phyloP scores from a whole-genome alignment of 1,139 yeast species.

The Taiozyma sp. region DNA sequence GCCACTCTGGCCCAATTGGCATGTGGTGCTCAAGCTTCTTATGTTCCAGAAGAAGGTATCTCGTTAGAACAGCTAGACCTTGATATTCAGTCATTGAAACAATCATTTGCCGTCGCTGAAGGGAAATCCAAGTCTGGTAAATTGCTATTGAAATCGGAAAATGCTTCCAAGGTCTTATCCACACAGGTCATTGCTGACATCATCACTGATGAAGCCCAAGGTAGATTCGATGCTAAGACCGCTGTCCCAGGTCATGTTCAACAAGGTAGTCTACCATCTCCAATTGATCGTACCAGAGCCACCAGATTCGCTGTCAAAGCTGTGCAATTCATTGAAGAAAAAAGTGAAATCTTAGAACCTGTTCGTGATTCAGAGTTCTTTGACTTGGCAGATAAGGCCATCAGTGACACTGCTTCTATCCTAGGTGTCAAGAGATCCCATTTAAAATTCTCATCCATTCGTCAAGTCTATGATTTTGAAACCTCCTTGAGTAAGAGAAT shows the following conservation, averaged over 20 bases:
- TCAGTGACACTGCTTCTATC: constrained; percentile 70
- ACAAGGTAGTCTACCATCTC: constrained; percentile 77
- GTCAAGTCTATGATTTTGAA: constrained; percentile 78
- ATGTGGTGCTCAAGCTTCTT: constrained; percentile 90
- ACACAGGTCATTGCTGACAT: constrained; percentile 67
- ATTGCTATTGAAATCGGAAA: constrained; percentile 62
- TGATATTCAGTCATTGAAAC: constrained; percentile 68
- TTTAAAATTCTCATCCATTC: constrained; percentile 67
- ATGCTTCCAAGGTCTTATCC: constrained; percentile 64
- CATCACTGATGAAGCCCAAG: constrained; percentile 59
- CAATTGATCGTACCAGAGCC: constrained; percentile 72
- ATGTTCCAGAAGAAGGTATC: constrained; percentile 88
- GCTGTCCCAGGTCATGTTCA: constrained; percentile 85
- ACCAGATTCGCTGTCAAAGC: constrained; percentile 68
- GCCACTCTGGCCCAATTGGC: constrained; percentile 87
- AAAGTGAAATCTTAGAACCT: constrained; percentile 24
- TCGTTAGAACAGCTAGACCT: constrained; percentile 66
- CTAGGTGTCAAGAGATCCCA: constrained; percentile 82
- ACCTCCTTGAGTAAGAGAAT: constrained; percentile 77
- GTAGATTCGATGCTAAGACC: constrained; percentile 68
- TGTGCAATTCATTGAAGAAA: constrained; percentile 60
- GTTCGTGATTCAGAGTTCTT: constrained; percentile 27
- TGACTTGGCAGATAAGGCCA: constrained; percentile 28
- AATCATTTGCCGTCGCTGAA: constrained; percentile 65
- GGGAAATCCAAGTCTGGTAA: constrained; percentile 78